Percentiles rank a stretch among this genome's conserved stretches.
Evolutionary conservation across 257 asterid genomes (phyloP).

Genomic region (Solanum sejunctum): DNA sequence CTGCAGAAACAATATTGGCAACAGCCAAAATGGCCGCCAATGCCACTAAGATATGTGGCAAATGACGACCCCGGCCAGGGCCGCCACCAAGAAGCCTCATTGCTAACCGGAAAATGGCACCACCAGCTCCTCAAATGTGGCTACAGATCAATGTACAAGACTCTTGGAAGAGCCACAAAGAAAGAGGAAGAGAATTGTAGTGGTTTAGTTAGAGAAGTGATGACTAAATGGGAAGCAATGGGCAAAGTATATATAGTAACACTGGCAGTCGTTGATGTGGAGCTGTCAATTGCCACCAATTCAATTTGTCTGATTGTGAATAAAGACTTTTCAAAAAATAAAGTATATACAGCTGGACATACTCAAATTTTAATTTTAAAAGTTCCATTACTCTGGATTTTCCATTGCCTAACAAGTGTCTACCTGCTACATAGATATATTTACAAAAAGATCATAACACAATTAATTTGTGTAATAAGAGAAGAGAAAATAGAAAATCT

Average conservation of each 20-base stretch:
- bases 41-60: slow-evolving; percentile 34
- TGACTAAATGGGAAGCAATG: slow-evolving; percentile 1
- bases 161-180: not conserved
- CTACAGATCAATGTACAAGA: not conserved
- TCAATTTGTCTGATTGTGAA: slow-evolving; percentile 5
- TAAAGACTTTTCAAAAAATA: not conserved
- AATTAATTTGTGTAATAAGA: not conserved
- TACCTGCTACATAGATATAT: slow-evolving; percentile 22
- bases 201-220: slow-evolving; percentile 2
- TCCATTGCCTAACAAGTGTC: not conserved
- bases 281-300: slow-evolving; percentile 31
- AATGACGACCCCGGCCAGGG: slow-evolving; percentile 21
- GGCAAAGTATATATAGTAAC: slow-evolving; percentile 21
- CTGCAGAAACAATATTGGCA: slow-evolving; percentile 33
- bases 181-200: not conserved
- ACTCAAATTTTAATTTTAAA: not conserved
- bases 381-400: slow-evolving; percentile 2
- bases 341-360: slow-evolving; percentile 27
- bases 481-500: not conserved
- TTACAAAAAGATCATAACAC: not conserved
- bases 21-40: slow-evolving; percentile 39
- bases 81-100: slow-evolving; percentile 33
- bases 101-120: slow-evolving; percentile 1
- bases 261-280: slow-evolving; percentile 11
- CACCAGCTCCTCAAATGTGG: slow-evolving; percentile 12